These are phyloP conservation scores for Tulasnella sp. DNA, from an alignment of 768 basidiomycete genomes.

Conservation along the genomic window DNA sequence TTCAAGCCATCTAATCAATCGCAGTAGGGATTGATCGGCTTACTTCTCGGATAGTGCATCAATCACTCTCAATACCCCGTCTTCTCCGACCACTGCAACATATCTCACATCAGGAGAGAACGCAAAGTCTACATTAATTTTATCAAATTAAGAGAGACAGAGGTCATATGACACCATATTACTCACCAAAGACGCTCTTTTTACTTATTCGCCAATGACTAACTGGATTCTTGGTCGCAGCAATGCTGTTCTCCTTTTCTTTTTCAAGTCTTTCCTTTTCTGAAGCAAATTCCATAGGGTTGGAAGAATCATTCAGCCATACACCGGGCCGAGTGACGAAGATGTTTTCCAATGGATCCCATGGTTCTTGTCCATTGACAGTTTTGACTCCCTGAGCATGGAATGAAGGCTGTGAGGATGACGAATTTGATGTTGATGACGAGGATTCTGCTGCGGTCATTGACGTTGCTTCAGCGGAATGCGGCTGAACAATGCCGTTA, in stretches of 20 bases:
- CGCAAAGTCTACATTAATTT: conserved; percentile 52
- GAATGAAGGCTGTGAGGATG: background rate
- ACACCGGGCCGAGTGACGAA: conserved; percentile 48
- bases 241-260: conserved; percentile 17
- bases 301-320: conserved; percentile 24
- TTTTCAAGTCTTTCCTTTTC: conserved; percentile 72
- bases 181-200: conserved; percentile 57
- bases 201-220: conserved; percentile 77
- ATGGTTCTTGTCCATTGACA: no score
- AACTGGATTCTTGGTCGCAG: conserved; percentile 64
- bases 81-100: conserved; percentile 82
- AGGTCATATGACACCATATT: background rate
- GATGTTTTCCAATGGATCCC: conserved; percentile 66
- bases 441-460: background rate
- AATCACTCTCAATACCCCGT: conserved; percentile 80
- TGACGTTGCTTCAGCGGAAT: no score
- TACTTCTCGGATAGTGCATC: conserved; percentile 80
- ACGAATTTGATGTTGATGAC: background rate
- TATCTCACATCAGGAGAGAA: conserved; percentile 90
- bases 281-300: conserved; percentile 24
- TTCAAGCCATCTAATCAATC: no score
- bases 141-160: background rate
- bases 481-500: no score
- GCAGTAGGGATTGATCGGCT: conserved; percentile 22
- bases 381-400: no score